Percentiles rank a stretch among this genome's conserved stretches.
Evolutionary conservation across 306 rosid species (phyloP).

Genomic region (Ormosia semicastrata): DNA sequence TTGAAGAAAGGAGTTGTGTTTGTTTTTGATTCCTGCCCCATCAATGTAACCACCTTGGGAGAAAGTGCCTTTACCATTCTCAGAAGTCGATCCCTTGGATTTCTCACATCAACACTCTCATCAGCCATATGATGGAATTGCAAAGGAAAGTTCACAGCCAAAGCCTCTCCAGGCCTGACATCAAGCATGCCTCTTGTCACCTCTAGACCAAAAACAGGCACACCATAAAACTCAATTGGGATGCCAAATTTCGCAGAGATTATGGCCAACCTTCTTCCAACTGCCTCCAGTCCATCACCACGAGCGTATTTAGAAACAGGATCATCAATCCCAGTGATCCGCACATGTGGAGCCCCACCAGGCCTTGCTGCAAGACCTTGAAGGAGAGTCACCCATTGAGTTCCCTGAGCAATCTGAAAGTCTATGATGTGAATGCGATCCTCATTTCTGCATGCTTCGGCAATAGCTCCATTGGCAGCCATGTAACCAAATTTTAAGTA

Average conservation of each 20-base stretch:
- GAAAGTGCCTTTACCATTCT: constrained; percentile 71
- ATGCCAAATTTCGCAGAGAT: constrained; percentile 58
- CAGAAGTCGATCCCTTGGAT: constrained; percentile 76
- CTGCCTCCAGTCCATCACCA: constrained; percentile 67
- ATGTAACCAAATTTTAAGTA: constrained; percentile 87
- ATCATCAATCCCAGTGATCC: constrained; percentile 87
- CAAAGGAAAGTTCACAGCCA: constrained; percentile 83
- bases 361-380: constrained; percentile 94
- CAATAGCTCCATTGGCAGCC: constrained; percentile 96
- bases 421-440: constrained; percentile 83
- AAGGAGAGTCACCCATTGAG: constrained; percentile 83
- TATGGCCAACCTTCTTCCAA: constrained; percentile 48
- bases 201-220: constrained; percentile 62
- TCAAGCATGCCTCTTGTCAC: constrained; percentile 70
- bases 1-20: constrained; percentile 80
- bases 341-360: constrained; percentile 70
- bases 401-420: constrained; percentile 82
- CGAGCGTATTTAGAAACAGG: constrained; percentile 66
- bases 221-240: constrained; percentile 68
- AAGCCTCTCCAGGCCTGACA: constrained; percentile 72
- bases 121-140: constrained; percentile 91
- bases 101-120: constrained; percentile 74
- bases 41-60: constrained; percentile 70
- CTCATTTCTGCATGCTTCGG: constrained; percentile 84
- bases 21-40: constrained; percentile 92